Evolutionary conservation across 495 filamentous ascomycete species (phyloP), one percentile per base, ranked within the genome.

Genomic region (Neurospora sp.): DNA sequence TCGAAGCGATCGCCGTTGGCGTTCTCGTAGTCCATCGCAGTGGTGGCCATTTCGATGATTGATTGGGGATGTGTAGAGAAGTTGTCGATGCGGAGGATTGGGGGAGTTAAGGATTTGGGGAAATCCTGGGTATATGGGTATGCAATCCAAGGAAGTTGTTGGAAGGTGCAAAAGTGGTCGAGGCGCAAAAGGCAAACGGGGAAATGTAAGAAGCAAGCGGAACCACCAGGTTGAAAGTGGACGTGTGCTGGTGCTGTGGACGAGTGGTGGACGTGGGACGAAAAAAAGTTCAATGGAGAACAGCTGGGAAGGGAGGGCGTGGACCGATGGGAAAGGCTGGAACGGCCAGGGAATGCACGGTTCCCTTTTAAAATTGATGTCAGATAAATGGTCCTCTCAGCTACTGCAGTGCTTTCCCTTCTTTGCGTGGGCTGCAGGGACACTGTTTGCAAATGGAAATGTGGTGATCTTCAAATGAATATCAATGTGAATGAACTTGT

Each of bases 1-100:
- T 94, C 92, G 77, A 93, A 96, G 75, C 91, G 92, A 83, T 92
- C 90, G 72, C 84, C 85, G 81, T 91, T 92, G 74, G 94, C 92
- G 79, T 90, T 92, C 78, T 96, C 93, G 84, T 94, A 96, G 78
- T 97, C 93, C 87, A 93, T 92, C 73, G 84, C 83, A 7, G 84
- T 86, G 62, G 86, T 88, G 20, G 87, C 84, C 86, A 88, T 88
- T 14, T 66, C 27, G 54, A 82, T 76, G 73, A 74, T 70, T 69
- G 70, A 69, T 76, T 69, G 71, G 39, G 41, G 38, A 16, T 44
- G 35, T 59, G 44, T 38, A 6, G 37, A 38, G 74, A 40, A 27
- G 70, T 70, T 70, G 20, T 46, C 20, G 40, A 44, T 48, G 42
- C 10, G 27, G 27, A 66, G 54, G 54, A 66, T 66, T 66, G 54